phyloP scores from a whole-genome alignment of 306 rosid species.

The Prinsepia uniflora region DNA sequence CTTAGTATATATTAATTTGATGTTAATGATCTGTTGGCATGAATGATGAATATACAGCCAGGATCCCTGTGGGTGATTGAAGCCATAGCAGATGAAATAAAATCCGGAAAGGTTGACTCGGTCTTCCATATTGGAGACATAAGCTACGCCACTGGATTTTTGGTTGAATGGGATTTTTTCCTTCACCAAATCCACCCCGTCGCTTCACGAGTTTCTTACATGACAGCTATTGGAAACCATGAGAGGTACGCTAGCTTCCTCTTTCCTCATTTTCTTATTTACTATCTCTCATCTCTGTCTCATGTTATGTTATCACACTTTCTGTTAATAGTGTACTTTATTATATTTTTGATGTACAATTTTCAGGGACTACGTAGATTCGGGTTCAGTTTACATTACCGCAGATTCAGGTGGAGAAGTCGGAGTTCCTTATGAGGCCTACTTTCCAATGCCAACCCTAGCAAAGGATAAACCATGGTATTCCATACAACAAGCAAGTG shows the following conservation, averaged over 20 bases:
- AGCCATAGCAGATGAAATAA: slow-evolving; percentile 48
- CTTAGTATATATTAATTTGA: no score
- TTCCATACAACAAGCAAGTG: slow-evolving; percentile 75
- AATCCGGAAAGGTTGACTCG: slow-evolving; percentile 46
- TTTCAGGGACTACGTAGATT: slow-evolving; percentile 56
- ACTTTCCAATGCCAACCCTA: slow-evolving; percentile 72
- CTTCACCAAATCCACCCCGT: slow-evolving; percentile 56
- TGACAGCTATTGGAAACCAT: slow-evolving; percentile 93
- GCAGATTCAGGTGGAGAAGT: slow-evolving; percentile 96
- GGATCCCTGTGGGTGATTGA: slow-evolving; percentile 74
- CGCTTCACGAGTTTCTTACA: slow-evolving; percentile 69
- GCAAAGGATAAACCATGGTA: slow-evolving; percentile 90
- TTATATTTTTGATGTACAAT: background rate
- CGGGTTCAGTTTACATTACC: slow-evolving; percentile 51
- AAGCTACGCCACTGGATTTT: slow-evolving; percentile 88
- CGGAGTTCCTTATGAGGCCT: slow-evolving; percentile 85
- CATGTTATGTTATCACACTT: no score
- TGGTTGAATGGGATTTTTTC: slow-evolving; percentile 88
- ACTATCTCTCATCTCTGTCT: no score
- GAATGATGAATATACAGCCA: slow-evolving; percentile 43
- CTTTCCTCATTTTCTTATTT: no score
- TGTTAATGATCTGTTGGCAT: background rate
- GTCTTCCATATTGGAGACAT: slow-evolving; percentile 91
- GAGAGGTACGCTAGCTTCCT: slow-evolving; percentile 52
- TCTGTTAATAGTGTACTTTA: no score